Conservation (phyloP, 2,329 filamentous ascomycete genomes). For the Bipolaris victoriae region DNA sequence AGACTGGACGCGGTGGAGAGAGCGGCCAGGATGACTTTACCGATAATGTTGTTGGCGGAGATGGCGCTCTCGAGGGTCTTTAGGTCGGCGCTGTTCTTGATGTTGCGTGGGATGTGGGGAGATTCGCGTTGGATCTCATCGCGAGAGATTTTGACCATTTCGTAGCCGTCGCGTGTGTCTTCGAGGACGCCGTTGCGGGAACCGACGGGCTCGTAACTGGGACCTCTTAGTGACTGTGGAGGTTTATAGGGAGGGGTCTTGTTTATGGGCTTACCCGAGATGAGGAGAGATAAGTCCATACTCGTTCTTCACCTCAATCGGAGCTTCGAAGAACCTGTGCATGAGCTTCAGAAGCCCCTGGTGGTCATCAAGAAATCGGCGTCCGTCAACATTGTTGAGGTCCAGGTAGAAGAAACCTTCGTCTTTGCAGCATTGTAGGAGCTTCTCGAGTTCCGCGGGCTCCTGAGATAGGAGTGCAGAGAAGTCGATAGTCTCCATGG, state of each 20-base stretch:
- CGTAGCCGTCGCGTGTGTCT: constrained; percentile 40
- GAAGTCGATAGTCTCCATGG: constrained; percentile 58
- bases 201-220: constrained; percentile 33
- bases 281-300: constrained; percentile 62
- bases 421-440: constrained; percentile 57
- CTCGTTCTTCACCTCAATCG: constrained; percentile 63
- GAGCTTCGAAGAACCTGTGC: constrained; percentile 62
- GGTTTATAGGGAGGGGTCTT: neutral
- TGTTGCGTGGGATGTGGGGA: constrained; percentile 29
- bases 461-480: constrained; percentile 61
- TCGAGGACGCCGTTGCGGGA: constrained; percentile 39
- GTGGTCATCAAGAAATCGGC: constrained; percentile 60
- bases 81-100: constrained; percentile 41
- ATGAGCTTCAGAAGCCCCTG: constrained; percentile 61
- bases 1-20: constrained; percentile 45
- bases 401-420: constrained; percentile 65
- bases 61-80: constrained; percentile 37
- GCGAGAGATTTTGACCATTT: constrained; percentile 44
- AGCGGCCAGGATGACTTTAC: constrained; percentile 55
- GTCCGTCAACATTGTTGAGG: constrained; percentile 60
- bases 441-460: constrained; percentile 60
- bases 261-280: constrained; percentile 53
- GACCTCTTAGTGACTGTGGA: neutral
- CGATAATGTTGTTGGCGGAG: constrained; percentile 38
- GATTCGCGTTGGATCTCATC: constrained; percentile 41